Percentiles rank a stretch among this genome's conserved stretches.
phyloP scores from a whole-genome alignment of 2,329 filamentous ascomycete genomes.

The Plenodomus biglobosus region DNA sequence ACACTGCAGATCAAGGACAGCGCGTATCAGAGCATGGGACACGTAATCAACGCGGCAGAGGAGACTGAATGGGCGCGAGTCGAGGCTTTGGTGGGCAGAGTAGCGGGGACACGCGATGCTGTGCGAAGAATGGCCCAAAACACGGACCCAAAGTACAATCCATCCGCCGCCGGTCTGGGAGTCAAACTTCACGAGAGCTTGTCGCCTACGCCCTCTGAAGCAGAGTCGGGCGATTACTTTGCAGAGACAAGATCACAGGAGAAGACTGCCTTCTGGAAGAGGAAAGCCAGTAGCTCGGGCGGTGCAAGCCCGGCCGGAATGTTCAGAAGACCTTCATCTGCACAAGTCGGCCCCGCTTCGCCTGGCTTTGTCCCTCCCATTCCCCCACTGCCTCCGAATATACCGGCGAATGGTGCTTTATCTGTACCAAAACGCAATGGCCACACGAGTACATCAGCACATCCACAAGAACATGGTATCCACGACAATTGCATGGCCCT shows the following conservation, averaged over 20 bases:
- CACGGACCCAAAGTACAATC: constrained; percentile 65
- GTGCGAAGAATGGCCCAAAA: constrained; percentile 84
- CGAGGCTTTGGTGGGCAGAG: constrained; percentile 79
- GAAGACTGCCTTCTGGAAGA: constrained; percentile 85
- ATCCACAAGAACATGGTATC: constrained; percentile 61
- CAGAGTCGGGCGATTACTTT: constrained; percentile 60
- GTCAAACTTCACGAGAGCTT: constrained; percentile 34
- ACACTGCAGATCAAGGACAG: constrained; percentile 33
- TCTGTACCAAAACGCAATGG: constrained; percentile 41
- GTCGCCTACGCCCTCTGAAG: constrained; percentile 45
- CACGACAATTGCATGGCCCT: constrained; percentile 82
- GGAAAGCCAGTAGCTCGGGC: constrained; percentile 67
- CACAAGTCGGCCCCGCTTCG: constrained; percentile 55
- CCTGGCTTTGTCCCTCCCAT: constrained; percentile 41
- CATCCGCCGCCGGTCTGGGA: constrained; percentile 41
- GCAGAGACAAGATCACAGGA: constrained; percentile 50
- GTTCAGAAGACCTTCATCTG: constrained; percentile 55
- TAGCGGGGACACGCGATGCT: constrained; percentile 86
- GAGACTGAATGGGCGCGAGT: constrained; percentile 85
- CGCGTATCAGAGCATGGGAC: constrained; percentile 18
- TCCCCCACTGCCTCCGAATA: constrained; percentile 40
- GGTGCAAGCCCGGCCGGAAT: constrained; percentile 46
- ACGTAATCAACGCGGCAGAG: constrained; percentile 54
- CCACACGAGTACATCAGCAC: constrained; percentile 41
- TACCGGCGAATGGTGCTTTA: constrained; percentile 31